Evolutionary conservation across 371 early-diverging fungal genomes (phyloP).

Genomic region (Rhizopus sp.): DNA sequence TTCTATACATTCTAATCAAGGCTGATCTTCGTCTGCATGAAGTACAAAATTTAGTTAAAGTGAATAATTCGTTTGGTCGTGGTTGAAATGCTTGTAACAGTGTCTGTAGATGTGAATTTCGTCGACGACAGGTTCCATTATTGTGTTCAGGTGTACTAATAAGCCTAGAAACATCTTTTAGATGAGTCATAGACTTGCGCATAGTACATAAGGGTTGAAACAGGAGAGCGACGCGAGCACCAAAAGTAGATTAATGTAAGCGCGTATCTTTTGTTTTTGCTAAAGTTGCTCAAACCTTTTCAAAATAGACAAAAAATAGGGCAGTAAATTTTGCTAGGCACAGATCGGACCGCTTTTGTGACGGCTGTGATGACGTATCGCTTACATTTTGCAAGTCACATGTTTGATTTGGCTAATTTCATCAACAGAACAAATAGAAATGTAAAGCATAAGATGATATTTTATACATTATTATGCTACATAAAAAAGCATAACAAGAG

Average conservation of each 20-base stretch:
- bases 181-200: slow-evolving; percentile 49
- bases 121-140: slow-evolving; percentile 28
- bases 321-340: slow-evolving; percentile 17
- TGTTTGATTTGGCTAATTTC: too few relatives aligned
- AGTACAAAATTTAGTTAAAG: slow-evolving; percentile 11
- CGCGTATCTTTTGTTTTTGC: slow-evolving; percentile 1
- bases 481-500: too few relatives aligned
- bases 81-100: slow-evolving; percentile 30
- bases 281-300: not conserved
- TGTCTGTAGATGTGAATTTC: slow-evolving; percentile 36
- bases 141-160: slow-evolving; percentile 22
- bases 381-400: too few relatives aligned
- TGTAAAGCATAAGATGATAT: too few relatives aligned
- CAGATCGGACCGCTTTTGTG: slow-evolving; percentile 14
- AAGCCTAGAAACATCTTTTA: slow-evolving; percentile 41
- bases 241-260: slow-evolving; percentile 10
- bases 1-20: slow-evolving; percentile 5
- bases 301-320: slow-evolving; percentile 1
- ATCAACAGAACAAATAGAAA: too few relatives aligned
- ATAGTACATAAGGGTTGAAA: slow-evolving; percentile 22
- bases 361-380: slow-evolving; percentile 17
- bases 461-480: too few relatives aligned
- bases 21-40: slow-evolving; percentile 22
- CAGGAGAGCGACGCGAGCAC: not conserved
- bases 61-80: slow-evolving; percentile 10